Conservation (phyloP, 1,284 basidiomycete species). For the Pseudozyma tsukubaensis region DNA sequence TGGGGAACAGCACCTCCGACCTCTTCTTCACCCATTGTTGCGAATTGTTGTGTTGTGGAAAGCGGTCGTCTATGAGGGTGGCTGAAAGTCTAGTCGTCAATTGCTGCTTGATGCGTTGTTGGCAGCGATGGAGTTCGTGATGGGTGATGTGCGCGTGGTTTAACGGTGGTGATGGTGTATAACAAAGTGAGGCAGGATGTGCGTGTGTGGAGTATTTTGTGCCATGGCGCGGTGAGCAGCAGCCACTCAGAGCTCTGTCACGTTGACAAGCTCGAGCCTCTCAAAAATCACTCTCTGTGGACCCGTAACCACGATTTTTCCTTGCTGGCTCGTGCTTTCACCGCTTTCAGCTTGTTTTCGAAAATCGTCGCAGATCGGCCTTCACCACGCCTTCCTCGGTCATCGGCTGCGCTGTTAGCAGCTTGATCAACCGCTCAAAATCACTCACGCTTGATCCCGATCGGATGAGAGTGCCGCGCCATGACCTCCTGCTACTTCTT, state of each 20-base stretch:
- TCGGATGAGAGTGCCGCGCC: too few species aligned
- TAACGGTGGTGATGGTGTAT: background rate
- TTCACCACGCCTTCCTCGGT: background rate
- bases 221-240: background rate
- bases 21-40: conserved; percentile 58
- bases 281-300: too few species aligned
- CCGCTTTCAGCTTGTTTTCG: background rate
- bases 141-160: background rate
- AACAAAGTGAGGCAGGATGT: background rate
- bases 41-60: conserved; percentile 2
- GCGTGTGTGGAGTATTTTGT: conserved; percentile 1
- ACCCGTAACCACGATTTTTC: background rate
- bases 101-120: background rate
- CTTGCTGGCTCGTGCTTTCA: conserved; percentile 2
- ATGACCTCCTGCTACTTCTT: too few species aligned
- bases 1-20: conserved; percentile 53
- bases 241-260: background rate
- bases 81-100: conserved; percentile 9
- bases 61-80: too few species aligned
- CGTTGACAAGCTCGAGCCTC: background rate
- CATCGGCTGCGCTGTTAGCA: too few species aligned
- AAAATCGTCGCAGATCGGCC: background rate
- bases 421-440: too few species aligned
- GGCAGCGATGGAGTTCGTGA: background rate
- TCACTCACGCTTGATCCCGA: too few species aligned